These are phyloP conservation scores for Caloboletus inedulis DNA, from an alignment of 1,284 basidiomycete genomes.

Conservation along the genomic window DNA sequence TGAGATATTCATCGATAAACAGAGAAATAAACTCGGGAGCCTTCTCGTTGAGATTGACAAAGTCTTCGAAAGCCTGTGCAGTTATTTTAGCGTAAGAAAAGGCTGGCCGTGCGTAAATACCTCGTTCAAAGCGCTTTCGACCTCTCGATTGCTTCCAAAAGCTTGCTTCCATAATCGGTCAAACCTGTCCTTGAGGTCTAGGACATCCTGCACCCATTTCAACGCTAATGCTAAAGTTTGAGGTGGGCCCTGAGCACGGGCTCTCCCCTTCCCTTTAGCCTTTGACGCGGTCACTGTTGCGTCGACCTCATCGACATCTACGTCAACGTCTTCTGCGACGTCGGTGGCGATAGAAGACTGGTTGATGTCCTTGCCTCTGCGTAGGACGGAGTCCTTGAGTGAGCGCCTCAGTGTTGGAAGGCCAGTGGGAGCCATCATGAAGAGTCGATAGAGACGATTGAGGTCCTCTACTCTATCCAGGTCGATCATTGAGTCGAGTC, in stretches of 20 bases:
- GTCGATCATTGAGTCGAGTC: conserved; percentile 88
- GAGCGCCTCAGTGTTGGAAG: conserved; percentile 63
- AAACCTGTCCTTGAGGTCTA: conserved; percentile 91
- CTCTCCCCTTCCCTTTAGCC: conserved; percentile 65
- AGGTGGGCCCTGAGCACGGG: conserved; percentile 40
- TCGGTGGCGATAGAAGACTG: conserved; percentile 42
- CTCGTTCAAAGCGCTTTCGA: conserved; percentile 88
- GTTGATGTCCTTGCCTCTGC: conserved; percentile 83
- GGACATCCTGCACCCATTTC: conserved; percentile 92
- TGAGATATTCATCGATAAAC: conserved; percentile 96
- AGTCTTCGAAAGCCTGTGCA: conserved; percentile 83
- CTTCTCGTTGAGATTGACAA: conserved; percentile 88
- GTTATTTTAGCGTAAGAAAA: conserved; percentile 1
- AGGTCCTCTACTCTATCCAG: conserved; percentile 77
- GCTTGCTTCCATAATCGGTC: conserved; percentile 72
- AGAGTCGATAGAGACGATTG: conserved; percentile 78
- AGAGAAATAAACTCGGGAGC: conserved; percentile 95
- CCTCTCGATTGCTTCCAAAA: conserved; percentile 71
- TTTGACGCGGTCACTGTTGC: conserved; percentile 45
- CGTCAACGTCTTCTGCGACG: conserved; percentile 36
- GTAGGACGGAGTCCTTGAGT: conserved; percentile 73
- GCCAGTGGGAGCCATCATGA: conserved; percentile 69
- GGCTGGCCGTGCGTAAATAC: conserved; percentile 40
- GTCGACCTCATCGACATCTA: conserved; percentile 38
- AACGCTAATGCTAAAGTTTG: conserved; percentile 64